Evolutionary conservation across 306 rosid species (phyloP), one percentile per base, ranked within the genome.

Genomic region (Cucurbita ficifolia): DNA sequence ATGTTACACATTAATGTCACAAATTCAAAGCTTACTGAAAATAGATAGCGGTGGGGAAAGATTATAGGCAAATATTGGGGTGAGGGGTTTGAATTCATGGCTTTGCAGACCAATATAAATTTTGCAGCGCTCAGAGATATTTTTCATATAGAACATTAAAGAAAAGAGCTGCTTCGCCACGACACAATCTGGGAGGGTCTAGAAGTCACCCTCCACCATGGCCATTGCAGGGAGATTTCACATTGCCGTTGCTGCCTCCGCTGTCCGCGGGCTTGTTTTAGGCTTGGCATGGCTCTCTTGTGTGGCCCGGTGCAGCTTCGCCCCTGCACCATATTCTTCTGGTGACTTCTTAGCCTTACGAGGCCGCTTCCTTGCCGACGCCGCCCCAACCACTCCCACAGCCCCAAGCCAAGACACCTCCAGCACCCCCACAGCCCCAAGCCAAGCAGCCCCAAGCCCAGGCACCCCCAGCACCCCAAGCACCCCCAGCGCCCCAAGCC

Each of bases 271-370:
- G 11, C 65, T 43, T 4, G 65, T 67, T 9, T 65, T 86, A 8
- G 84, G 83, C 9, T 11, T 80, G 14, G 60, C 51, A 54, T 76
- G 40, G 40, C 74, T 87, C 55, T 77, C 78, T 46, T 80, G 64
- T 24, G 57, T 67, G 74, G 70, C 76, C 24, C 17, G 80, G 40
- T 67, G 73, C 29, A 38, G 24, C 73, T 67, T 40, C 10, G 40
- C 54, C 8, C 18, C 4, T 42, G 17, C 72, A 3, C 39, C 54
- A 8, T 0, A 65, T 18, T 40, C 4, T 43, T 65, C 10, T 18
- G 53, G 53, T 65, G 49, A 39, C 70, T 62, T 62, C 0, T 0
- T 1, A 7, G 35, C 5, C 38, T 8, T 4, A 19, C 54, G 14
- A 10, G 12, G 40, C 21, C 73, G 73, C 6, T 1, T 12, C 19